Percentiles rank a stretch among this genome's conserved stretches.
phyloP scores from a whole-genome alignment of 257 asterid genomes.

The Solanum acaule region DNA sequence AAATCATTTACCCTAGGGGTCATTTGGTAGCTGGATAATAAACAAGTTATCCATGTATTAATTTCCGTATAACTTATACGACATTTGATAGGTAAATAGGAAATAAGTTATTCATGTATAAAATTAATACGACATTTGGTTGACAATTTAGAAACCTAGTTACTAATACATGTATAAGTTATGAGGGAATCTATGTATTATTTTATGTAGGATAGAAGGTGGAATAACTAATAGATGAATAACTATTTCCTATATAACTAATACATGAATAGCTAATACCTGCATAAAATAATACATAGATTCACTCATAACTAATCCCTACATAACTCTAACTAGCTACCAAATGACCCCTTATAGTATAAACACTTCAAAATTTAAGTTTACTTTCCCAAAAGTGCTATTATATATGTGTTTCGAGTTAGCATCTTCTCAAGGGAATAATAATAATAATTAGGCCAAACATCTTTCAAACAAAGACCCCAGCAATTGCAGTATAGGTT shows the following conservation, averaged over 20 bases:
- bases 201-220: too few relatives aligned
- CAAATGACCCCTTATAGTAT: not conserved
- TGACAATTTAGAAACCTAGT: not conserved
- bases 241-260: not conserved
- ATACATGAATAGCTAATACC: too few relatives aligned
- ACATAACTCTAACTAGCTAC: too few relatives aligned
- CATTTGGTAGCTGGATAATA: too few relatives aligned
- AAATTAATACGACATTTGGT: not conserved
- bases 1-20: not conserved
- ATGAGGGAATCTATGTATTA: not conserved
- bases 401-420: not conserved
- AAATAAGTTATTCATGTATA: not conserved
- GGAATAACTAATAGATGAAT: too few relatives aligned
- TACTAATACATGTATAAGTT: not conserved
- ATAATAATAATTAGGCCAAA: not conserved
- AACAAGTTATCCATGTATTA: not conserved
- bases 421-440: not conserved
- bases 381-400: not conserved
- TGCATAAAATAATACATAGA: too few relatives aligned
- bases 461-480: not conserved
- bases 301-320: too few relatives aligned
- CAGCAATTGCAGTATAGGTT: not conserved
- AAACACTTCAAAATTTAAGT: not conserved
- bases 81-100: not conserved
- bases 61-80: not conserved